phyloP scores from a whole-genome alignment of 148 eudicot species.

The Cornus kousa region DNA sequence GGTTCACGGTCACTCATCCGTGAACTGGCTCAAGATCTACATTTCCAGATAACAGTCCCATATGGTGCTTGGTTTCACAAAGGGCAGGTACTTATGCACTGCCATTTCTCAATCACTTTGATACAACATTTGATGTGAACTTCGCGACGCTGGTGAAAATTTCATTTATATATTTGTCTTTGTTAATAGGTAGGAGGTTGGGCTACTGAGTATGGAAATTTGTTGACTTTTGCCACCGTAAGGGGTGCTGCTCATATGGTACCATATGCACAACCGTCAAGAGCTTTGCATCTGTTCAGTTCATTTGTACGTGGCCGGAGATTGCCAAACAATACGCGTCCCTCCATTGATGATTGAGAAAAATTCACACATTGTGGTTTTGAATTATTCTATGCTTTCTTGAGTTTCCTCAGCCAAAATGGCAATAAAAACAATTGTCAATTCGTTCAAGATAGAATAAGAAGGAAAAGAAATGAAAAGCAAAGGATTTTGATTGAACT shows the following conservation, averaged over 20 bases:
- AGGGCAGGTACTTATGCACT: constrained; percentile 53
- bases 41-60: constrained; percentile 65
- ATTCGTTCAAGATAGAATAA: too few relatives aligned
- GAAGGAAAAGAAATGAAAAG: neutral
- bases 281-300: constrained; percentile 92
- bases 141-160: too few relatives aligned
- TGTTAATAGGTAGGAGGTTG: constrained; percentile 85
- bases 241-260: constrained; percentile 99
- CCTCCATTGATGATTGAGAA: constrained; percentile 33
- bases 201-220: constrained; percentile 82
- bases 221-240: constrained; percentile 83
- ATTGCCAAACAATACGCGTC: constrained; percentile 62
- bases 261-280: constrained; percentile 91
- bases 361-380: neutral
- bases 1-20: constrained; percentile 90
- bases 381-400: neutral
- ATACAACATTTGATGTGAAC: neutral
- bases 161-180: neutral
- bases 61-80: constrained; percentile 97
- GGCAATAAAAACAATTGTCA: neutral
- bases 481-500: neutral
- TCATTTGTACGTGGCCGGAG: constrained; percentile 58
- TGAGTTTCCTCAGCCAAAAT: neutral
- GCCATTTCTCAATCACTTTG: neutral
- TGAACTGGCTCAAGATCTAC: constrained; percentile 77